A percentile compares a stretch with the other conserved stretches of the same genome.
phyloP scores from a whole-genome alignment of 2,329 filamentous ascomycete species.

The Macroventuria anomochaeta region DNA sequence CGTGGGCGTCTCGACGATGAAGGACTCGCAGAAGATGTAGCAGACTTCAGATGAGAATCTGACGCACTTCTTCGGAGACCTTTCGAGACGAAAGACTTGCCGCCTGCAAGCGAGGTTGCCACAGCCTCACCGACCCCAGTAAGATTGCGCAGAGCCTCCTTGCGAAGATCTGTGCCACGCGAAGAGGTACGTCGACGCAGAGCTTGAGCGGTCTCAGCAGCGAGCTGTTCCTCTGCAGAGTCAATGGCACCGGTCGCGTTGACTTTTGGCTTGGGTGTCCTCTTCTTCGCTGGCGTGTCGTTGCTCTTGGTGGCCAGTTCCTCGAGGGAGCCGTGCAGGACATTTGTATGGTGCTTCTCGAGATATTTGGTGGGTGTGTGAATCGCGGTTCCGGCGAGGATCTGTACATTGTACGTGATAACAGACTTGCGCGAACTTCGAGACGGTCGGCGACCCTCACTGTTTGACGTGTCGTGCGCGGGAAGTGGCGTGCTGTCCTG shows the following conservation, averaged over 20 bases:
- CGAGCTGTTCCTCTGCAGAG: slow-evolving; percentile 42
- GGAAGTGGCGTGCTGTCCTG: slow-evolving; percentile 25
- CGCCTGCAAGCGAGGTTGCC: slow-evolving; percentile 45
- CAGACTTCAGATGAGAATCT: slow-evolving; percentile 31
- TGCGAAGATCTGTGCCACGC: slow-evolving; percentile 43
- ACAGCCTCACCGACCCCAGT: slow-evolving; percentile 37
- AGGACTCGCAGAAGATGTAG: slow-evolving; percentile 18
- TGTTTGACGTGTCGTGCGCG: slow-evolving; percentile 25
- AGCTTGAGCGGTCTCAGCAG: slow-evolving; percentile 41
- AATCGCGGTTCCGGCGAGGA: slow-evolving; percentile 66
- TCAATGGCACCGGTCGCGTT: slow-evolving; percentile 26
- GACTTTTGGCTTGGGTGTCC: slow-evolving; percentile 18
- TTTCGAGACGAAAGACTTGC: slow-evolving; percentile 44
- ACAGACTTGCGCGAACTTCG: slow-evolving; percentile 64
- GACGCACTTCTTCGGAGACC: slow-evolving; percentile 38
- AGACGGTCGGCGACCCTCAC: slow-evolving; percentile 38
- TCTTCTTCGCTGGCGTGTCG: slow-evolving; percentile 31
- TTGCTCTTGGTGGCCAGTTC: slow-evolving; percentile 18
- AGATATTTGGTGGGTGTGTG: slow-evolving; percentile 60
- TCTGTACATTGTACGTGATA: slow-evolving; percentile 71
- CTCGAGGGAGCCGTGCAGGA: slow-evolving; percentile 41
- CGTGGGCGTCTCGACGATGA: slow-evolving; percentile 34
- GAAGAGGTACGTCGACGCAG: slow-evolving; percentile 43
- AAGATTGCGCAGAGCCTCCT: slow-evolving; percentile 42
- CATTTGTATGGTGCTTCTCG: slow-evolving; percentile 47